Conservation (phyloP, 306 rosid species). For the Castanea crenata region DNA sequence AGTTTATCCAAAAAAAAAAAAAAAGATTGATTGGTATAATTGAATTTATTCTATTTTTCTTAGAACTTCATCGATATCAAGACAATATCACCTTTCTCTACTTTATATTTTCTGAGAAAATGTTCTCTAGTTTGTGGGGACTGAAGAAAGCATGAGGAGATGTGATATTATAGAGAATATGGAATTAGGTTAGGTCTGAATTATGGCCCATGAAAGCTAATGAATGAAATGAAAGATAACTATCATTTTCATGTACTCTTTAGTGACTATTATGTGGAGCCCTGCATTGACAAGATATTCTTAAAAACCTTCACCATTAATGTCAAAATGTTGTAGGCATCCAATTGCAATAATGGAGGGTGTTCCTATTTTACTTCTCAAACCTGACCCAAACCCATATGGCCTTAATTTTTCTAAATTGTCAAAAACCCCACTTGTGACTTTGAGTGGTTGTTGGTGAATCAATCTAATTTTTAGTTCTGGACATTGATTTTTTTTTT, state of each 20-base stretch:
- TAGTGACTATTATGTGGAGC: not conserved
- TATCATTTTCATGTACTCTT: not conserved
- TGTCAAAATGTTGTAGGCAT: not conserved
- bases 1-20: no score
- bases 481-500: not conserved
- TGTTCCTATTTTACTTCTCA: not conserved
- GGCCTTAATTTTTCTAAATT: not conserved
- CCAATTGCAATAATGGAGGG: not conserved
- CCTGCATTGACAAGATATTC: not conserved
- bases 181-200: conserved; percentile 3
- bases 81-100: not conserved
- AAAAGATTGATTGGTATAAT: no score
- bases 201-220: conserved; percentile 4
- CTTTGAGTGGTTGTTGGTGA: not conserved
- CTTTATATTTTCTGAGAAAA: not conserved
- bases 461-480: not conserved
- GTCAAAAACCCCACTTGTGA: conserved; percentile 7
- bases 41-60: no score
- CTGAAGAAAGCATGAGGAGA: no score
- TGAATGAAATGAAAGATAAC: not conserved
- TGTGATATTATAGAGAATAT: not conserved
- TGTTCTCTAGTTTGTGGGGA: no score
- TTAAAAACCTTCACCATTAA: not conserved
- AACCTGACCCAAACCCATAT: not conserved
- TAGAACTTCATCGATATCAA: no score